Evolutionary conservation across 345 rosid species (phyloP), one percentile per base, ranked within the genome.

Genomic region (Salix dunnii): DNA sequence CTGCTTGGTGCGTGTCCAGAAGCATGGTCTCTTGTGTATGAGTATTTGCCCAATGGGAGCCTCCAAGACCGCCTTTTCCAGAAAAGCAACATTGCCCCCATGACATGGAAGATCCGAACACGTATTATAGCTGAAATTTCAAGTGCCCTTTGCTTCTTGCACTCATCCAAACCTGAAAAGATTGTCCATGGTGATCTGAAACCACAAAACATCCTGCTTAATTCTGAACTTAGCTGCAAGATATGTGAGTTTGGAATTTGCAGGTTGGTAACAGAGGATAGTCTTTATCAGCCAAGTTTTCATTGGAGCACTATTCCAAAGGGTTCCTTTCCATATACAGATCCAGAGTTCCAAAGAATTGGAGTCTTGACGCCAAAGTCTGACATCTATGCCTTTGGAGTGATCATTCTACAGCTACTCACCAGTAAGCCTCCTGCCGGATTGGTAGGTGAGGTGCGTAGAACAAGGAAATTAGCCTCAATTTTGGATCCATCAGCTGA

Each of bases 1-100:
- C 73, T 92, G 84, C 90, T 90, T 46, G 94, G 97, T 35, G 86
- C 87, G 28, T 90, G 91, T 80, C 84, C 94, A 42, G 94, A 92
- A 83, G 88, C 88, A 43, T 85, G 92, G 91, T 86, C 88, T 65
- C 92, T 89, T 67, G 88, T 90, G 3, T 82, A 84, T 1, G 95
- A 89, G 82, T 86, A 92, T 82, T 61, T 89, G 77, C 92, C 94
- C 23, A 90, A 88, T 53, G 91, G 94, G 77, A 92, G 86, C 75
- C 92, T 92, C 74, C 85, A 85, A 63, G 92, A 86, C 42, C 83
- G 72, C 69, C 86, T 92, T 72, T 85, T 86, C 79, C 77, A 46
- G 55, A 89, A 87, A 85, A 82, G 79, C 77, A 88, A 82, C 68
- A 12, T 72, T 53, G 72, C 88, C 78, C 82, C 92, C 63, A 80